phyloP scores from a whole-genome alignment of 768 basidiomycete genomes.

The Hydnomerulius pinastri region DNA sequence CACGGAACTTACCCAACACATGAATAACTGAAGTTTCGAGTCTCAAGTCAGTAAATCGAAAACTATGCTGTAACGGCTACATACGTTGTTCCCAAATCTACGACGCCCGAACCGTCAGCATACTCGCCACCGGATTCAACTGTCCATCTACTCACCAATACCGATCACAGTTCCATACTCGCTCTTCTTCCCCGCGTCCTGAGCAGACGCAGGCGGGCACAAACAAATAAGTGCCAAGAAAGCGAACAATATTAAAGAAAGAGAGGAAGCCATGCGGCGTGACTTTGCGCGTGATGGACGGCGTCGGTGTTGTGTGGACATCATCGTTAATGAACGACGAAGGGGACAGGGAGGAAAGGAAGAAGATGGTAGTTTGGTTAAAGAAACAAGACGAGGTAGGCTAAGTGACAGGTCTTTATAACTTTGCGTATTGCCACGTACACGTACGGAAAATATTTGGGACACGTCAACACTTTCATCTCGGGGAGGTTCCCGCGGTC shows the following conservation, averaged over 20 bases:
- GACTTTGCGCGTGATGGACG: slow-evolving; percentile 61
- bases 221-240: slow-evolving; percentile 74
- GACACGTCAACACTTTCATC: slow-evolving; percentile 32
- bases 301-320: slow-evolving; percentile 24
- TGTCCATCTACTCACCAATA: slow-evolving; percentile 60
- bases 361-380: background rate
- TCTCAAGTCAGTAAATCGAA: slow-evolving; percentile 20
- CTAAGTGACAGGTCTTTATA: slow-evolving; percentile 25
- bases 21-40: slow-evolving; percentile 65
- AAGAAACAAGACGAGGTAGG: background rate
- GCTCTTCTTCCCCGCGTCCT: slow-evolving; percentile 51
- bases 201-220: slow-evolving; percentile 65
- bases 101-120: slow-evolving; percentile 12
- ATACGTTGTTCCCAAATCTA: slow-evolving; percentile 92
- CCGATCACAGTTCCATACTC: slow-evolving; percentile 94
- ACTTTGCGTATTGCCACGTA: slow-evolving; percentile 10
- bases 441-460: slow-evolving; percentile 27
- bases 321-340: slow-evolving; percentile 27
- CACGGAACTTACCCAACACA: slow-evolving; percentile 82
- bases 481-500: slow-evolving; percentile 28
- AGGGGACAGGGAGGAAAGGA: slow-evolving; percentile 9
- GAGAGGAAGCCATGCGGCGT: slow-evolving; percentile 54
- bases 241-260: slow-evolving; percentile 61
- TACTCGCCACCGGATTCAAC: rapidly evolving
- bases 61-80: slow-evolving; percentile 13